Percentiles rank a stretch among this genome's conserved stretches.
These are phyloP conservation scores for Hortiboletus rubellus DNA, from an alignment of 1,284 basidiomycete species.

Conservation along the genomic window DNA sequence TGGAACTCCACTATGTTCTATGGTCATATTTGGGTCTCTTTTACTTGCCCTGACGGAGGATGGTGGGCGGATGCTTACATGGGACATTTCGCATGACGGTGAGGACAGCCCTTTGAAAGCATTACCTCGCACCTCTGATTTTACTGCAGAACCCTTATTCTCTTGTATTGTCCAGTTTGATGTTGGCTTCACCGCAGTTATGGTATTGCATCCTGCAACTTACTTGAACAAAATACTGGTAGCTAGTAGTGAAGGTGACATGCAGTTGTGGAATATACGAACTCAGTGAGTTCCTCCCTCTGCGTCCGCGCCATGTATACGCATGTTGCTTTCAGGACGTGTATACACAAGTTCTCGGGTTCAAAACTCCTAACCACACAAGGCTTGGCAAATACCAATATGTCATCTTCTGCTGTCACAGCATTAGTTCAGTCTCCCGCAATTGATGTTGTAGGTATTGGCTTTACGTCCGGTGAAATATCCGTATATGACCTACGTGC, in stretches of 20 bases:
- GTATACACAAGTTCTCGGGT: slow-evolving; percentile 63
- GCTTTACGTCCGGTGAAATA: slow-evolving; percentile 86
- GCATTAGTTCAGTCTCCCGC: slow-evolving; percentile 90
- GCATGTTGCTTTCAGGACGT: slow-evolving; percentile 44
- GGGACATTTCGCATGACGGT: slow-evolving; percentile 62
- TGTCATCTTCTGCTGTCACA: slow-evolving; percentile 63
- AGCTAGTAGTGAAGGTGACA: slow-evolving; percentile 75
- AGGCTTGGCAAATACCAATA: slow-evolving; percentile 45
- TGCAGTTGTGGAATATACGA: slow-evolving; percentile 95
- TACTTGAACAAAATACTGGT: slow-evolving; percentile 97
- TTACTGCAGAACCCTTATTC: slow-evolving; percentile 29
- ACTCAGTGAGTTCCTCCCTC: slow-evolving; percentile 59
- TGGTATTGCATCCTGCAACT: slow-evolving; percentile 90
- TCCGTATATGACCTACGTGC: slow-evolving; percentile 88
- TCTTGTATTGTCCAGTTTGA: slow-evolving; percentile 67
- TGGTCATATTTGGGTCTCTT: slow-evolving; percentile 79
- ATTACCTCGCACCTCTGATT: slow-evolving; percentile 8
- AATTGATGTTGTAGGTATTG: slow-evolving; percentile 92
- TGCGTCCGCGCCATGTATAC: neutral
- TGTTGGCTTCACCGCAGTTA: slow-evolving; percentile 78
- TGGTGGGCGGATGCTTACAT: slow-evolving; percentile 78
- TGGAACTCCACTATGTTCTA: slow-evolving; percentile 55
- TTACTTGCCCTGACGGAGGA: slow-evolving; percentile 79
- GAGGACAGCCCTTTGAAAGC: neutral
- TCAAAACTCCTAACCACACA: slow-evolving; percentile 50